Evolutionary conservation across 257 asterid genomes (phyloP).

Genomic region (Schizonepeta tenuifolia): DNA sequence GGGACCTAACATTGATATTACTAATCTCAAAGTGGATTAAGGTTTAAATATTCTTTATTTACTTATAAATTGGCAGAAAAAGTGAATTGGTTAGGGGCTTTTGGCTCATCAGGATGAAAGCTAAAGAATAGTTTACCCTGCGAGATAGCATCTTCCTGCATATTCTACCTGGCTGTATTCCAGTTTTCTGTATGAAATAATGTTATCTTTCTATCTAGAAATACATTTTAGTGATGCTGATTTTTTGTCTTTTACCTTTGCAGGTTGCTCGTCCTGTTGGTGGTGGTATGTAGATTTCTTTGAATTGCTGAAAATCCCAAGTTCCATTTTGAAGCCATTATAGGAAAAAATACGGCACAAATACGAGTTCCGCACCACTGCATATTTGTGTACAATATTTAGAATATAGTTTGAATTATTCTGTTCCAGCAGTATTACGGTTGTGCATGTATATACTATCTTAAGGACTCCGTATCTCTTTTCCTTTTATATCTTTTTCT

Average conservation of each 20-base stretch:
- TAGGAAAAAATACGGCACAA: conserved; percentile 1
- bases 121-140: neutral
- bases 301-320: neutral
- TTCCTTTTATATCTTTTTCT: too few species aligned
- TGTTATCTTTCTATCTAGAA: neutral
- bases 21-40: neutral
- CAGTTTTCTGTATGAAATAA: neutral
- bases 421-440: neutral
- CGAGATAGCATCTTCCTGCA: neutral
- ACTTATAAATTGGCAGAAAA: neutral
- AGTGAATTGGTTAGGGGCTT: neutral
- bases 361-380: neutral
- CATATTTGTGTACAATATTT: conserved; percentile 8
- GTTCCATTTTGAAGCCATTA: conserved; percentile 25
- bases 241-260: conserved; percentile 26
- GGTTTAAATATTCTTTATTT: conserved; percentile 3
- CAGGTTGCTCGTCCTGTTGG: conserved; percentile 59
- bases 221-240: conserved; percentile 12
- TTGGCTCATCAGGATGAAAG: neutral
- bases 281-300: conserved; percentile 54
- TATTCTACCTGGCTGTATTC: neutral
- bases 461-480: neutral
- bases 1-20: neutral
- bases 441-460: neutral
- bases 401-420: neutral